Evolutionary conservation across 2,329 filamentous ascomycete species (phyloP).

Genomic region (Colletotrichum horii): DNA sequence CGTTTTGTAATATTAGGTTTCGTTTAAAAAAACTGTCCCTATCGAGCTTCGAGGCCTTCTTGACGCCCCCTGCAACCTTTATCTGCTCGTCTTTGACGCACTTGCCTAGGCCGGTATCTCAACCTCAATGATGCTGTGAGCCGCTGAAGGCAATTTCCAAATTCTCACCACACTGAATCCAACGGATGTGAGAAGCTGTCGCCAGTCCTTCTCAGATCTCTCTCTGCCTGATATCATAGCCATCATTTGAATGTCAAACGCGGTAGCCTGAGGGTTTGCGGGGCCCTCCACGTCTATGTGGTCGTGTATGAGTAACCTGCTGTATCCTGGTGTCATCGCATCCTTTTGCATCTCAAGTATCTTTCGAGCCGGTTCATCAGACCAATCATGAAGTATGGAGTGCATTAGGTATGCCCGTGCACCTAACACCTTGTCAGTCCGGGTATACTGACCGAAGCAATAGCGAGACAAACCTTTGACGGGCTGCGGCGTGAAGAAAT

Average conservation of each 20-base stretch:
- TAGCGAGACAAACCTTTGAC: conserved; percentile 17
- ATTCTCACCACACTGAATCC: neutral
- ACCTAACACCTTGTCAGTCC: fast-evolving
- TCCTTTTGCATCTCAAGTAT: conserved; percentile 48
- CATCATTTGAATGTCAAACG: conserved; percentile 11
- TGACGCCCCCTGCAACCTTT: no score
- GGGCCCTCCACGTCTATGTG: conserved; percentile 37
- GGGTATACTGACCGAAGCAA: neutral
- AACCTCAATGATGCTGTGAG: neutral
- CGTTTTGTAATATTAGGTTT: no score
- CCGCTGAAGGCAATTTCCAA: neutral
- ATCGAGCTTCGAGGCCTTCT: no score
- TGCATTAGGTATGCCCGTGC: conserved; percentile 58
- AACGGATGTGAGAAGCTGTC: neutral
- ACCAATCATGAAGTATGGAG: conserved; percentile 61
- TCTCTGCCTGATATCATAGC: neutral
- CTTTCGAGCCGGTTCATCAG: conserved; percentile 44
- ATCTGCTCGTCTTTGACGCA: no score
- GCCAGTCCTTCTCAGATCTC: neutral
- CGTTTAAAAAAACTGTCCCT: no score
- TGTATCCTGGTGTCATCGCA: conserved; percentile 45
- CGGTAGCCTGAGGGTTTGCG: neutral
- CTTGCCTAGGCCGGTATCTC: neutral
- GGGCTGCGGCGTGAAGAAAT: conserved; percentile 43
- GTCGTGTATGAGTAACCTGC: conserved; percentile 41